phyloP scores from a whole-genome alignment of 176 grass and related monocot genomes.

The Saccharum officinarum region DNA sequence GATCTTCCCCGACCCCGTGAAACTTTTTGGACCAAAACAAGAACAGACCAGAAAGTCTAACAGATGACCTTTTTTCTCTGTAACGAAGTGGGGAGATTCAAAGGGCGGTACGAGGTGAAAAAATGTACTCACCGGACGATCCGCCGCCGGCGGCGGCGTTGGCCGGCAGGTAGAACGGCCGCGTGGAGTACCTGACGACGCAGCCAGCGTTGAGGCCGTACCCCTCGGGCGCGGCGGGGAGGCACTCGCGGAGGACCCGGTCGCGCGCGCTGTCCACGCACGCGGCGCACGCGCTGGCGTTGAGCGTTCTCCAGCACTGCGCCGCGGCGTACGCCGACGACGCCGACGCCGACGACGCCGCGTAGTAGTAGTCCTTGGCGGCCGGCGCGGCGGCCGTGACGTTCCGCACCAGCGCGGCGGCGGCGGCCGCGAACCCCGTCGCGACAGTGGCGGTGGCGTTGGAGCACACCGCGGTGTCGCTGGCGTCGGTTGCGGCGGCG shows the following conservation, averaged over 20 bases:
- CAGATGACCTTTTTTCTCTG: no score
- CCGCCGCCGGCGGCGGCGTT: background rate
- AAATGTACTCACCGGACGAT: slow-evolving; percentile 48
- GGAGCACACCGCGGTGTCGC: slow-evolving; percentile 54
- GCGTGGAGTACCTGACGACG: slow-evolving; percentile 79
- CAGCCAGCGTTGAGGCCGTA: slow-evolving; percentile 77
- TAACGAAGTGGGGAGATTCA: no score
- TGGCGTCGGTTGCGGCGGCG: slow-evolving; percentile 35
- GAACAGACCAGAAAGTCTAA: background rate
- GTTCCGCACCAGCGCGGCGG: slow-evolving; percentile 37
- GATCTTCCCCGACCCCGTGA: background rate
- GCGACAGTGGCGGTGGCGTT: background rate
- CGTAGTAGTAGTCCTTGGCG: slow-evolving; percentile 34
- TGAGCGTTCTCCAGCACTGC: slow-evolving; percentile 85
- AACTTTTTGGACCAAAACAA: background rate
- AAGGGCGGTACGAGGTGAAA: background rate
- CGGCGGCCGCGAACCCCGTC: background rate
- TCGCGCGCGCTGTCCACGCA: slow-evolving; percentile 56
- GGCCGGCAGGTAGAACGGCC: slow-evolving; percentile 66
- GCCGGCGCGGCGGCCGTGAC: slow-evolving; percentile 51
- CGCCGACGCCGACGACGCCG: background rate
- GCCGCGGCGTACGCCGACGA: slow-evolving; percentile 53
- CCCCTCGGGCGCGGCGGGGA: slow-evolving; percentile 51
- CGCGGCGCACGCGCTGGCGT: slow-evolving; percentile 58
- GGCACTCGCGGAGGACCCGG: slow-evolving; percentile 37